Base-by-base conservation (phyloP, 306 rosid species). In the Macrotyloma uniflorum region DNA sequence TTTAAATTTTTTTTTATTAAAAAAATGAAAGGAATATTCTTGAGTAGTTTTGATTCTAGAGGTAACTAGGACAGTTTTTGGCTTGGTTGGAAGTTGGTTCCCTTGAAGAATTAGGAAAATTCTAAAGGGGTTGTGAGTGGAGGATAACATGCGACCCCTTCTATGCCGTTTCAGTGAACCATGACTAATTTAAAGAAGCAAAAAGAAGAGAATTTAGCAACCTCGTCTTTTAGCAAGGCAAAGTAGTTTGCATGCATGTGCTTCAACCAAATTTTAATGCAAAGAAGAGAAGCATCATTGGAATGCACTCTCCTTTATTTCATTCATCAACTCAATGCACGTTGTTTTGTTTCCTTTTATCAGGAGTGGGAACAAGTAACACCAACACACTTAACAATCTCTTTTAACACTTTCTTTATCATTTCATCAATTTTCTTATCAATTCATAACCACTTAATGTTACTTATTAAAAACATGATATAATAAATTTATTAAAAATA, bases 201-300 rank as follows among this genome's bases (percentile, higher is more conserved):
- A 75, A 79, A 67, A 23, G 12, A 33, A 81, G 77, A 74, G 72
- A 81, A 66, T 78, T 72, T 80, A 84, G 87, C 50, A 71, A 75
- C 80, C 14, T 35, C 28, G 69, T 79, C 83, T 18, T 78, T 83
- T 38, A 57, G 82, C 73, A 76, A 43, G 72, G 58, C 78, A 77
- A 79, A 80, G 90, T 87, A 77, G 87, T 74, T 76, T 82, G 84
- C 91, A 90, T 82, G 84, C 91, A 90, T 87, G 91, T 90, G 91
- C 83, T 65, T 40, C 79, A 74, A 50, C 26, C 22, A 78, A 74
- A 80, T 57, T 66, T 77, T 76, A 24, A 67, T 43, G 64, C 55
- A 72, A 79, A 70, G 23, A 71, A 59, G 13, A 19, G n/a, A n/a
- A n/a, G n/a, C n/a, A n/a, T n/a, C n/a, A n/a, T n/a, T n/a, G 70